Evolutionary conservation across 768 basidiomycete species (phyloP), one percentile per base, ranked within the genome.

Genomic region (Pisolithus tinctorius): DNA sequence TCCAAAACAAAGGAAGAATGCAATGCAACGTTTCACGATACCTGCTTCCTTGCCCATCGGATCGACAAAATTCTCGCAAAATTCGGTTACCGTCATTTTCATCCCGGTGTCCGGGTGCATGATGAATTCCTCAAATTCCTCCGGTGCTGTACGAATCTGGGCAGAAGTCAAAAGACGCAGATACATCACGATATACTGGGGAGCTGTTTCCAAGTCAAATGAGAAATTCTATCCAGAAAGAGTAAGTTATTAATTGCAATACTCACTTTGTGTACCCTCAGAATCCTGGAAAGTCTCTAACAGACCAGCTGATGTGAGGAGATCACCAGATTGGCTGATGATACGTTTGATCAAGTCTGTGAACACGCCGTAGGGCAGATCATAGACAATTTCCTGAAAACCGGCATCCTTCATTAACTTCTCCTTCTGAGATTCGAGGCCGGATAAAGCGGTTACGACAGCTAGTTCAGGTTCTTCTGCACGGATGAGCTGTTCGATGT

Each of bases 91-190:
- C 4, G 73, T 70, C 58, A 87, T 76, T 10, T 70, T 72, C 25
- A 78, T 76, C 26, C 76, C 80, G 0, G 80, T 79, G 27, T 92
- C 86, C 1, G 88, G 88, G 48, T 90, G 79, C 55, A 85, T 78
- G 6, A 95, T 74, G 72, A 93, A 94, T 17, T 77, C 79, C 14
- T 75, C 73, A 62, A 83, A 93, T 41, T 72, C 69, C 3, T 80
- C 75, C 7, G 78, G 71, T 57, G 87, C 74, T 4, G 75, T 62
- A 20, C 85, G 84, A 53, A 95, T 86, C 66, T 90, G 82, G 2
- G 91, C 84, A 0, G 90, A 88, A 5, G 94, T 88, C 17, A 93
- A 68, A 50, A 94, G 74, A 42, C 94, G 80, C 57, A 97, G 75
- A 64, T 84, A 92, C 55, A 84, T 78, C 20, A 90, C 84, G 62